These are phyloP conservation scores for Discostella stelligeroides DNA, from an alignment of 108 stramenopile genomes.

Conservation along the genomic window DNA sequence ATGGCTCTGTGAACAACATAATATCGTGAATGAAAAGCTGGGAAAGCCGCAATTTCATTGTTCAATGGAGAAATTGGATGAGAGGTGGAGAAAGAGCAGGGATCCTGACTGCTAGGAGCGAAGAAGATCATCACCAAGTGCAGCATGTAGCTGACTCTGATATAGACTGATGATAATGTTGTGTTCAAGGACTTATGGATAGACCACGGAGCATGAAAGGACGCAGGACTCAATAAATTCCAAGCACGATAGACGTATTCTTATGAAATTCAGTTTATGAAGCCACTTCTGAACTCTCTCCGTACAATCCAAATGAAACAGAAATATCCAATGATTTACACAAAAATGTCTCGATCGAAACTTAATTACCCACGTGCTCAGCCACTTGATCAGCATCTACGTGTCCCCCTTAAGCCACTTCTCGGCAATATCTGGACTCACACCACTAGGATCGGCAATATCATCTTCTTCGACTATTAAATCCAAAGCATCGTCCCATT, in stretches of 20 bases:
- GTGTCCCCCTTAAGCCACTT: constrained; percentile 45
- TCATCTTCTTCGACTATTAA: constrained; percentile 31
- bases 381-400: not conserved
- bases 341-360: no score
- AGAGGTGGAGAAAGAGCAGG: constrained; percentile 82
- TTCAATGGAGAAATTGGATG: constrained; percentile 74
- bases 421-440: constrained; percentile 40
- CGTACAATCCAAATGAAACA: not conserved
- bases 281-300: constrained; percentile 2
- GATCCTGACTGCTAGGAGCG: constrained; percentile 59
- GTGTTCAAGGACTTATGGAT: not conserved
- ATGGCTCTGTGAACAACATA: constrained; percentile 90
- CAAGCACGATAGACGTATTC: not conserved
- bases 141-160: not conserved
- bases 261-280: not conserved
- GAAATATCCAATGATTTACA: not conserved
- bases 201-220: not conserved
- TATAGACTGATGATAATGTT: not conserved
- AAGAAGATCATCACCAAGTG: no score
- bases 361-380: not conserved
- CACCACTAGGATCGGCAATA: constrained; percentile 14
- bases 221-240: not conserved
- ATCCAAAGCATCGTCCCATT: constrained; percentile 33
- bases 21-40: constrained; percentile 79
- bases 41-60: constrained; percentile 80